Base-by-base conservation (phyloP, 306 rosid genomes). In the Fragaria ananassa region DNA sequence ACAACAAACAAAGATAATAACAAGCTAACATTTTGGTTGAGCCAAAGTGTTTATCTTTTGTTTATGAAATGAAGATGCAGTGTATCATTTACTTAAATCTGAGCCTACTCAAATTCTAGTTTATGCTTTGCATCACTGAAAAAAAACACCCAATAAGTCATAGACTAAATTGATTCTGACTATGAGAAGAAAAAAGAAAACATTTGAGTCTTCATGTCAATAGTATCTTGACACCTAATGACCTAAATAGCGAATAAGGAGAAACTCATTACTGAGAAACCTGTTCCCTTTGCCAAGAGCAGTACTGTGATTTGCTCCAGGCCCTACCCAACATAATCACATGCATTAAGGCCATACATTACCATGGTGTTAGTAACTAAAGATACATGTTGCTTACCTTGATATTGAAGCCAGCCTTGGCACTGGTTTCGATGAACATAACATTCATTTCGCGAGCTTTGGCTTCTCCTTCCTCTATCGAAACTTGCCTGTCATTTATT, bases 391-490 rank as follows among this genome's bases (percentile, higher is more conserved):
- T 46, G 49, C 49, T 70, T 80, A 93, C 98, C 91, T 90, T 93
- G 77, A 90, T 93, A 84, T 93, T 93, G 78, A 93, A 93, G 44
- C 96, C 94, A 74, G 96, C 96, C 81, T 93, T 93, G 79, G 98
- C 98, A 86, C 91, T 93, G 68, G 95, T 93, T 85, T 93, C 98
- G 46, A 93, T 93, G 56, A 87, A 91, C 96, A 93, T 89, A 65
- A 91, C 96, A 50, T 90, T 89, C 47, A 93, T 85, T 66, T 89
- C 96, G 39, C 86, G 90, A 74, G 93, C 83, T 81, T 89, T 93
- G 14, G 87, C 94, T 86, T 93, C 98, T 64, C 87, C 98, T 82
- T 93, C 98, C 88, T 91, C 98, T 42, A 91, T 82, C 27, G 96
- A 93, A 76, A 93, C 98, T 89, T 93, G 94, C 87, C 96, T 91